Conservation (phyloP, 768 basidiomycete genomes). For the Hypholoma fasciculare region DNA sequence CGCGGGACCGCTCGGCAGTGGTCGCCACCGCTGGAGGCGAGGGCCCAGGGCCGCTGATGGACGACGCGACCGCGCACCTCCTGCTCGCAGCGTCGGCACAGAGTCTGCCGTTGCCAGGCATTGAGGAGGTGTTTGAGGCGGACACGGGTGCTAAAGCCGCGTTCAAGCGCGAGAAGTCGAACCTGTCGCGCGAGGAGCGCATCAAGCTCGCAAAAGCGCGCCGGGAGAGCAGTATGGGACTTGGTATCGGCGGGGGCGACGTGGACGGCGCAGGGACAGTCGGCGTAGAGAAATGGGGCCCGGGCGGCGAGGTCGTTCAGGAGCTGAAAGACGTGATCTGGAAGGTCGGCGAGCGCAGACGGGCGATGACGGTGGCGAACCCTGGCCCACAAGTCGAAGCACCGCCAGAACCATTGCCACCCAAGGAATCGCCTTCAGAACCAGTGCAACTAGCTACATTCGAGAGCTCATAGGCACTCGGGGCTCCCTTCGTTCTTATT, state of each 20-base stretch:
- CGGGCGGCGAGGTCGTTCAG: constrained; percentile 77
- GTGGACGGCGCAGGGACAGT: constrained; percentile 9
- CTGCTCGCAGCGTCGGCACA: constrained; percentile 48
- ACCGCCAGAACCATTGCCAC: neutral
- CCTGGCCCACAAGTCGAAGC: neutral
- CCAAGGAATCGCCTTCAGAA: neutral
- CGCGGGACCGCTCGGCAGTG: constrained; percentile 16
- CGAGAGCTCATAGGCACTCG: constrained; percentile 9
- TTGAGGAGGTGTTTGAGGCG: constrained; percentile 84
- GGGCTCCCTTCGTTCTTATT: neutral
- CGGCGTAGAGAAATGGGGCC: constrained; percentile 59
- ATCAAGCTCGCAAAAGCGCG: constrained; percentile 58
- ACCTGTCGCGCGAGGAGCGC: constrained; percentile 72
- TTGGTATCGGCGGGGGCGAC: constrained; percentile 19
- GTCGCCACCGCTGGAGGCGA: constrained; percentile 28
- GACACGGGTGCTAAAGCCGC: constrained; percentile 43
- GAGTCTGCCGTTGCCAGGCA: constrained; percentile 63
- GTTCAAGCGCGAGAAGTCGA: constrained; percentile 61
- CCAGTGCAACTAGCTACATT: neutral
- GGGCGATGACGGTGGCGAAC: constrained; percentile 40
- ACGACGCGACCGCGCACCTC: constrained; percentile 60
- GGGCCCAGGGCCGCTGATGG: constrained; percentile 23
- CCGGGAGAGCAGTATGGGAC: constrained; percentile 41
- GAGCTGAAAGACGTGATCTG: constrained; percentile 86
- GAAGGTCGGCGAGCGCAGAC: constrained; percentile 75